These are phyloP conservation scores for Ophiostoma ulmi DNA, from an alignment of 2,329 filamentous ascomycete species.

Conservation along the genomic window DNA sequence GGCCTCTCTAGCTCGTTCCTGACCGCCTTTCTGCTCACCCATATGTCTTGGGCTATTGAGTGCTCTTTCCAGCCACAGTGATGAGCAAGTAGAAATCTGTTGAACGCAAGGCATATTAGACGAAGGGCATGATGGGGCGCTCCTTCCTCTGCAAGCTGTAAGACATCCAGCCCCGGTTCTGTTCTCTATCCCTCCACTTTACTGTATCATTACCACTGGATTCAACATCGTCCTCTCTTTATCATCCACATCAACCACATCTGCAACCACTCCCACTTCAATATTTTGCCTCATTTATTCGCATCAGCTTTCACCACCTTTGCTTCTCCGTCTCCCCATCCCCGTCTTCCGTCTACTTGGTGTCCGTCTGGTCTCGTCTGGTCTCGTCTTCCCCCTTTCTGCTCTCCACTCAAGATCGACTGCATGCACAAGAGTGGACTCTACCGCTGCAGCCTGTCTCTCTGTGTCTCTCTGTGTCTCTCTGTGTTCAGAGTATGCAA, in stretches of 20 bases:
- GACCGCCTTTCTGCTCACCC: conserved; percentile 22
- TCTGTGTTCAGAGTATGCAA: not conserved
- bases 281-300: not conserved
- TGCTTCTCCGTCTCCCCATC: not conserved
- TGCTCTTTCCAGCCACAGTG: not conserved
- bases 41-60: not conserved
- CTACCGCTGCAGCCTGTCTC: conserved; percentile 2
- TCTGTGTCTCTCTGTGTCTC: no score
- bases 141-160: not conserved
- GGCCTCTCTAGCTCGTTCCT: conserved; percentile 15
- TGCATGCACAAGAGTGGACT: conserved; percentile 14
- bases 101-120: not conserved
- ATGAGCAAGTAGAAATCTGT: not conserved
- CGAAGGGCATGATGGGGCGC: not conserved
- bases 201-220: not conserved
- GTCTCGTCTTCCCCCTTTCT: conserved; percentile 18
- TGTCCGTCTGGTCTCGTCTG: conserved; percentile 19
- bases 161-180: not conserved
- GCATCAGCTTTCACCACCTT: conserved; percentile 1
- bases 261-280: not conserved
- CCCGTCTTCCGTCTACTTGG: not conserved
- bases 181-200: not conserved
- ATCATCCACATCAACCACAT: not conserved
- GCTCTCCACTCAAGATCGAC: conserved; percentile 14
- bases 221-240: not conserved